Evolutionary conservation across 495 filamentous ascomycete genomes (phyloP).

Genomic region (Penicillium angulare): DNA sequence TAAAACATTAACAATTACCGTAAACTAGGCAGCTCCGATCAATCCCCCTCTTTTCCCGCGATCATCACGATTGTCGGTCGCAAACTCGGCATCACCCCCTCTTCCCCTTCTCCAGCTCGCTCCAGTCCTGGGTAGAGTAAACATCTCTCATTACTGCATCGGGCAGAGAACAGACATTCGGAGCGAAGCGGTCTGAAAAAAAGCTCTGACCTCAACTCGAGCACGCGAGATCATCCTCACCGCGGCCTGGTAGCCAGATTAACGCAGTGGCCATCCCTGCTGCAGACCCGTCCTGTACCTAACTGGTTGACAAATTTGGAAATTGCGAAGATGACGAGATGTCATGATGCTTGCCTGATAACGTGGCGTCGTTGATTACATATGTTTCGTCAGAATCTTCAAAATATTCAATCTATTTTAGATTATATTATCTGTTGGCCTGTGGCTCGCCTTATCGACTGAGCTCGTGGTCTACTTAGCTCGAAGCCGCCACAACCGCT

Average conservation of each 20-base stretch:
- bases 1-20: neutral
- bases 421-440: no score
- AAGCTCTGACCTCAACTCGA: slow-evolving; percentile 11
- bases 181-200: slow-evolving; percentile 12
- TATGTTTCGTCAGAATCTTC: neutral
- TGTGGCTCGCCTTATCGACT: slow-evolving; percentile 1
- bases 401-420: neutral
- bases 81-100: neutral
- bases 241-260: neutral
- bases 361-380: slow-evolving; percentile 8
- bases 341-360: slow-evolving; percentile 9
- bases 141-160: no score
- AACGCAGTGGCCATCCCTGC: neutral
- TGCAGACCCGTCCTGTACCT: neutral
- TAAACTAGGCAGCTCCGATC: neutral
- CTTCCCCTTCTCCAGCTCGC: neutral
- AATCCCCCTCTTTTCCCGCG: slow-evolving; percentile 15
- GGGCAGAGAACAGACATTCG: neutral
- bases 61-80: slow-evolving; percentile 19
- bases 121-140: no score
- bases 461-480: no score
- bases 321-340: slow-evolving; percentile 8
- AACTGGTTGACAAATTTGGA: slow-evolving; percentile 3
- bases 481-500: slow-evolving; percentile 19
- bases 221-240: slow-evolving; percentile 15